Conservation (phyloP, 345 rosid species). For the Rhodamnia argentea region DNA sequence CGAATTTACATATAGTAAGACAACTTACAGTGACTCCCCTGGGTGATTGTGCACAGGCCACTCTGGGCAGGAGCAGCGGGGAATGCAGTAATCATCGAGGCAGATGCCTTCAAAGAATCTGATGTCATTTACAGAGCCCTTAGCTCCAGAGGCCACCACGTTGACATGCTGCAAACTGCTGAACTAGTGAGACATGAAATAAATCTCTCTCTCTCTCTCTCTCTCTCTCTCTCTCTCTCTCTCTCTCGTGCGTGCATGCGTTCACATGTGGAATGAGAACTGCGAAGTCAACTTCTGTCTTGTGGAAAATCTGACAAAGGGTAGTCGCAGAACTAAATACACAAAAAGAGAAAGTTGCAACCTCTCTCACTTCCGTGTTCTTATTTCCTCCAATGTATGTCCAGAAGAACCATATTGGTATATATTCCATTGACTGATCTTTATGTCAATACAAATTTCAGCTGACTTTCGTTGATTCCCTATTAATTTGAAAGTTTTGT, state of each 20-base stretch:
- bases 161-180: slow-evolving; percentile 79
- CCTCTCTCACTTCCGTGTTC: not conserved
- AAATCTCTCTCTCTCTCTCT: too few relatives aligned
- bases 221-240: not conserved
- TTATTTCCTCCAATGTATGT: not conserved
- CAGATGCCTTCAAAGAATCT: slow-evolving; percentile 92
- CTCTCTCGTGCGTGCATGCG: not conserved
- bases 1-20: not conserved
- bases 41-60: slow-evolving; percentile 31
- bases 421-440: not conserved
- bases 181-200: slow-evolving; percentile 48
- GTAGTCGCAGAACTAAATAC: not conserved
- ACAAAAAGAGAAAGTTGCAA: not conserved
- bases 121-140: slow-evolving; percentile 90
- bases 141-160: slow-evolving; percentile 83
- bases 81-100: slow-evolving; percentile 82
- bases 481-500: not conserved
- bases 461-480: not conserved
- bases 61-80: slow-evolving; percentile 76
- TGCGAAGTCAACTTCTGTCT: not conserved
- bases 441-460: not conserved
- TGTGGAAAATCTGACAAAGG: not conserved
- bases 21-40: not conserved
- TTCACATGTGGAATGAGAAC: not conserved
- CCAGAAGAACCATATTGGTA: not conserved